Evolutionary conservation across 2,329 filamentous ascomycete genomes (phyloP), one percentile per base, ranked within the genome.

Genomic region (Bimuria novae-zelandiae): DNA sequence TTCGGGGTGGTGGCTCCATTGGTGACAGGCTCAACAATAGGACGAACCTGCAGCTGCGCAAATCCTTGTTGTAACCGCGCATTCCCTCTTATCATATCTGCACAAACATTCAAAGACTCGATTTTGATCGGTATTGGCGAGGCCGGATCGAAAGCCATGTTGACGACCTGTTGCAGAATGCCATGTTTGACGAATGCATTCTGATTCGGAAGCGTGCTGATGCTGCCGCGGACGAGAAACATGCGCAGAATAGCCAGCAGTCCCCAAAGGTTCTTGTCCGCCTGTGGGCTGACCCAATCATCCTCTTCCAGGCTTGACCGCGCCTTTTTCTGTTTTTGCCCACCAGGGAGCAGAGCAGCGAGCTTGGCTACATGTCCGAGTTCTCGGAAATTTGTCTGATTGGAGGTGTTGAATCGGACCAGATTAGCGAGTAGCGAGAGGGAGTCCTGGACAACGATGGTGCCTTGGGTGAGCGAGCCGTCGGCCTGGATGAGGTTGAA

Each of bases 351-450:
- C 29, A 97, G 79, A 32, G 82, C 82, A 14, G 87, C 82, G 42
- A 97, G 79, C 61, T 86, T 87, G 19, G 83, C 81, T 12, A 96
- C 85, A 67, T 88, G 92, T 1, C 91, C 92, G 39, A 90, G 93
- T 71, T 99, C 94, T 51, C 93, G 84, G 72, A 99, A 97, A 51
- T 93, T 86, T 10, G 91, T 90, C 73, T 99, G 94, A 67, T 99
- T 99, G 2, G 92, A 94, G 1, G 87, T 79, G 69, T 97, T 97
- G 63, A 92, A 83, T 29, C 89, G 85, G 23, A 99, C 79, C 11
- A 99, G 83, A 71, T 97, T 97, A 36, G 92, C 91, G 43, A 97
- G 79, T 48, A 99, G 80, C 52, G 94, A 93, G 17, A 99, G 79
- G 63, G 92, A 97, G 73, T 99, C 94, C 73, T 97, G 93, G 3